Evolutionary conservation across 805 yeast species (phyloP).

Genomic region (Grigorovia humatica): DNA sequence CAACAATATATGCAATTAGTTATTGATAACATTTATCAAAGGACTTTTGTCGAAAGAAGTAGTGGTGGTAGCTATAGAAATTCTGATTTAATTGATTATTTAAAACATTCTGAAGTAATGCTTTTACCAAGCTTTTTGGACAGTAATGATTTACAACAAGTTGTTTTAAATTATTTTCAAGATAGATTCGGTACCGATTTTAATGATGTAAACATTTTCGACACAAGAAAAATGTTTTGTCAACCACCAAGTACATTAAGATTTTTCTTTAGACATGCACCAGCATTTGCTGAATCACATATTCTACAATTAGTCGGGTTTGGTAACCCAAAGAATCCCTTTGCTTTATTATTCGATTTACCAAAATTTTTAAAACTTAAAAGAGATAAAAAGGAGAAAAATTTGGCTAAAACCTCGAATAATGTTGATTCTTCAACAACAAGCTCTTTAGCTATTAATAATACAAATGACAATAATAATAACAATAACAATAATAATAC

Average conservation of each 20-base stretch:
- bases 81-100: constrained; percentile 27
- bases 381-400: constrained; percentile 60
- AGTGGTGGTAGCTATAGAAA: constrained; percentile 21
- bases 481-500: background rate
- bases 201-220: constrained; percentile 53
- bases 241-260: constrained; percentile 33
- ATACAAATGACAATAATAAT: background rate
- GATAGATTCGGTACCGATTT: constrained; percentile 57
- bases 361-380: constrained; percentile 65
- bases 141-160: constrained; percentile 44
- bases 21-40: constrained; percentile 62
- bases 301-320: constrained; percentile 67
- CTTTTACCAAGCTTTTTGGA: constrained; percentile 47
- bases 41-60: constrained; percentile 34
- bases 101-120: constrained; percentile 55
- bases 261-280: constrained; percentile 69
- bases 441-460: background rate
- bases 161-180: constrained; percentile 53
- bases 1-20: constrained; percentile 68
- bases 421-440: background rate
- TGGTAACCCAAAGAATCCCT: constrained; percentile 67
- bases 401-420: constrained; percentile 25
- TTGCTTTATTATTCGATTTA: constrained; percentile 61
- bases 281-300: constrained; percentile 67
- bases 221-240: constrained; percentile 32